Base-by-base conservation (phyloP, 1,284 basidiomycete genomes). In the Malassezia equina region DNA sequence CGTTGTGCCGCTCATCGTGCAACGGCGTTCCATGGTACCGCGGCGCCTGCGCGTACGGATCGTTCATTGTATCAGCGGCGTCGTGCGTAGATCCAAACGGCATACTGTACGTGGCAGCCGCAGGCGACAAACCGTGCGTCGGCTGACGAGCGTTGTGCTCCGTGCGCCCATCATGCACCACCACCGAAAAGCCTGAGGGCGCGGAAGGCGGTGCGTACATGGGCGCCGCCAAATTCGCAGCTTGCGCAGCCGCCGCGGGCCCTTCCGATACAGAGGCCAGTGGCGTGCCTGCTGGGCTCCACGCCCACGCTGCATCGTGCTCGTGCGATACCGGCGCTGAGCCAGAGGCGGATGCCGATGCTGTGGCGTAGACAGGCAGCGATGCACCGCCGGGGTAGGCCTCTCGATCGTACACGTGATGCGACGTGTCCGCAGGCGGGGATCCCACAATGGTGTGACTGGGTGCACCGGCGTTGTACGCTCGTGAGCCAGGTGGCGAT, bases 91-190 rank as follows among this genome's bases (percentile, higher is more conserved):
- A 4, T 2, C 48, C 39, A 34, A 41, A 50, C 25, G 39, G 24
- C 23, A 28, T 33, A 24, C 29, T 24, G 34, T 32, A 25, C 40
- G 25, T 9, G 19, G 31, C 17, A 12, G 34, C 23, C 5, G 13
- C 12, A 6, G 27, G 43, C 9, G 43, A 45, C 27, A 29, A 17
- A 1, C 9, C 13, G 21, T 31, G 24, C 12, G 25, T 23, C 46
- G 24, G 32, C 13, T 6, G 19, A 9, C 32, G 15, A 6, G 15
- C 28, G 5, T 13, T 21, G 5, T 15, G 23, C 13, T 39, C 36
- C 6, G 47, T 6, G n/a, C 19, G 34, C 2, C 25, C 40, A 24
- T 51, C 49, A 25, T 56, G 54, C 34, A 56, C 49, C 27, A 56
- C 54, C 1, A 56, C 54, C 11, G 48, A 17, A 32, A 56, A 56